Percentiles rank a stretch among this genome's conserved stretches.
phyloP scores from a whole-genome alignment of 306 rosid species.

The Acacia acuminata region DNA sequence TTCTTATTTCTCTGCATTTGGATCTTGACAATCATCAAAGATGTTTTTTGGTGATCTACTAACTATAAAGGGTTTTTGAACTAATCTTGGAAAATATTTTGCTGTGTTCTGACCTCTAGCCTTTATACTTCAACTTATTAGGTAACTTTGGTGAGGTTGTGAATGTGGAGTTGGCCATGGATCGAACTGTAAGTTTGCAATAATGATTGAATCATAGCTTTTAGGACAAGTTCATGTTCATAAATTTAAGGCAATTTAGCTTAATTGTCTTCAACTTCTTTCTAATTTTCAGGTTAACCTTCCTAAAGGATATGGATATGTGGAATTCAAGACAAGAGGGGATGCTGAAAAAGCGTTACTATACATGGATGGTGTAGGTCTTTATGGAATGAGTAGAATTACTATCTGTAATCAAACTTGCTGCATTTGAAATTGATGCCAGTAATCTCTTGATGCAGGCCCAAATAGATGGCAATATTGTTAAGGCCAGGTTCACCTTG shows the following conservation, averaged over 20 bases:
- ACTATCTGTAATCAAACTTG: constrained; percentile 20
- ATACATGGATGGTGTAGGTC: constrained; percentile 93
- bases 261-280: constrained; percentile 2
- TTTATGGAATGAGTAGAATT: constrained; percentile 23
- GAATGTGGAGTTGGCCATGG: constrained; percentile 93
- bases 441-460: constrained; percentile 59
- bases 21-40: not conserved
- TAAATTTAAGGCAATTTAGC: not conserved
- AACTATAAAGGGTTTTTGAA: not conserved
- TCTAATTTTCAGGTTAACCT: constrained; percentile 71
- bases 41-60: not conserved
- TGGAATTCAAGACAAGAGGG: constrained; percentile 86
- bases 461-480: constrained; percentile 92
- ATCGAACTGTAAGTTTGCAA: constrained; percentile 70
- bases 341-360: constrained; percentile 90
- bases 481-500: constrained; percentile 88
- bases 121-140: constrained; percentile 30
- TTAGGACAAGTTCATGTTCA: not conserved
- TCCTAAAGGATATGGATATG: constrained; percentile 95
- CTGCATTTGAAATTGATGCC: constrained; percentile 28
- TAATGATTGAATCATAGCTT: constrained; percentile 13
- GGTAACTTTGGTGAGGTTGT: constrained; percentile 92
- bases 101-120: constrained; percentile 1
- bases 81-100: constrained; percentile 11
- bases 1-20: constrained; percentile 4